phyloP scores from a whole-genome alignment of 2,329 filamentous ascomycete genomes.

The Aschersonia sp. region DNA sequence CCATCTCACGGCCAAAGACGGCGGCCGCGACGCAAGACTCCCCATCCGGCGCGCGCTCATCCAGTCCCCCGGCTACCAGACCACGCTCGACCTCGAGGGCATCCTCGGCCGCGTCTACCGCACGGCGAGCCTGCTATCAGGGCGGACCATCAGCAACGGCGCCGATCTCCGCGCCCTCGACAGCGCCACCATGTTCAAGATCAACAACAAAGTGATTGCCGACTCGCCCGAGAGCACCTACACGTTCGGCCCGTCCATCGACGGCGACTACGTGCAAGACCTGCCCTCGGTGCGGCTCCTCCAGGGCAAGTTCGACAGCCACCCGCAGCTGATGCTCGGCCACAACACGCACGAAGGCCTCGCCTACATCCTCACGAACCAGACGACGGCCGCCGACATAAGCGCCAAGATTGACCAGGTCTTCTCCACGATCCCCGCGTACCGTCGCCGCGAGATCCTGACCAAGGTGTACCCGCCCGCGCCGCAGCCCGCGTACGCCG shows the following conservation, averaged over 20 bases:
- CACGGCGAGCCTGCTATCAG: constrained; percentile 3
- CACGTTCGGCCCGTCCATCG: constrained; percentile 20
- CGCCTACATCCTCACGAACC: constrained; percentile 28
- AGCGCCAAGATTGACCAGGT: constrained; percentile 18
- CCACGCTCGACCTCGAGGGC: background rate
- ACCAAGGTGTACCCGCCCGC: constrained; percentile 10
- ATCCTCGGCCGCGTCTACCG: constrained; percentile 4
- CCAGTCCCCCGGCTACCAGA: constrained; percentile 8
- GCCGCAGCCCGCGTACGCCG: constrained; percentile 1
- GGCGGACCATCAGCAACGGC: constrained; percentile 2
- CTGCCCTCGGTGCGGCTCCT: constrained; percentile 15
- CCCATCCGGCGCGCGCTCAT: constrained; percentile 34
- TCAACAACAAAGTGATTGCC: constrained; percentile 13
- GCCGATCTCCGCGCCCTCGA: constrained; percentile 3
- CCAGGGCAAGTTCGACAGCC: constrained; percentile 13
- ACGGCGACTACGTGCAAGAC: constrained; percentile 15
- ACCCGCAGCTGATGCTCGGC: constrained; percentile 7
- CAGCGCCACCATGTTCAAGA: constrained; percentile 12
- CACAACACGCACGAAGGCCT: constrained; percentile 36
- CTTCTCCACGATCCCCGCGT: constrained; percentile 7
- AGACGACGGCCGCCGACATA: constrained; percentile 21
- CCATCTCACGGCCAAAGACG: constrained; percentile 25
- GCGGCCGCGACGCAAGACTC: constrained; percentile 17
- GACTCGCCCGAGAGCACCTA: constrained; percentile 7
- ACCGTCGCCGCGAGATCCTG: constrained; percentile 14